A percentile compares a stretch with the other conserved stretches of the same genome.
Evolutionary conservation across 805 yeast genomes (phyloP).

Genomic region (Lipomyces spencermartinsiae): DNA sequence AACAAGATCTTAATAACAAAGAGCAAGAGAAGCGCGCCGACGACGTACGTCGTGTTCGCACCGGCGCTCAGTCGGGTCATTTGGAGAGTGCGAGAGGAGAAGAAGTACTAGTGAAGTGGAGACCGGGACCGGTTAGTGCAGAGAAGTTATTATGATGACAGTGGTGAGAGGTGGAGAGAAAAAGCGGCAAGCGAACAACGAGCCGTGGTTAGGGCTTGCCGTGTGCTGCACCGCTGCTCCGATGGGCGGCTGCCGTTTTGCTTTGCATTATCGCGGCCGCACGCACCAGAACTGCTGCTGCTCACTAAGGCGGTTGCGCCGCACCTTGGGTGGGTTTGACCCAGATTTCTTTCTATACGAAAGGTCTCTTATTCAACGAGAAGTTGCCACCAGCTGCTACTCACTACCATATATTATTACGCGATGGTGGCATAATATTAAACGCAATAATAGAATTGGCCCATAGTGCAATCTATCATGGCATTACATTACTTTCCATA

Average conservation of each 20-base stretch:
- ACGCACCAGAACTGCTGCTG: too few species aligned
- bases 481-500: too few species aligned
- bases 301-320: too few species aligned
- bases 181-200: not conserved
- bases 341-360: too few species aligned
- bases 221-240: not conserved
- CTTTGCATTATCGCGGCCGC: too few species aligned
- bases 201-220: not conserved
- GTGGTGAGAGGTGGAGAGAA: not conserved
- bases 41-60: constrained; percentile 30
- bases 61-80: constrained; percentile 30
- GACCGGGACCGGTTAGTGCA: not conserved
- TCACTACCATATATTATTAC: too few species aligned
- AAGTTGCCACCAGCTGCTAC: too few species aligned
- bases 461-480: too few species aligned
- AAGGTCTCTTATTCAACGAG: too few species aligned
- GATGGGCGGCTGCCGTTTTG: not conserved
- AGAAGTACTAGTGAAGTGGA: not conserved
- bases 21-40: constrained; percentile 37
- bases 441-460: too few species aligned
- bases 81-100: not conserved
- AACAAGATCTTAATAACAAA: constrained; percentile 37
- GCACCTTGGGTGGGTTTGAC: too few species aligned
- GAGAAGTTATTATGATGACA: not conserved
- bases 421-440: too few species aligned